A percentile compares a stretch with the other conserved stretches of the same genome.
Conservation (phyloP, 108 stramenopile genomes). For the Pseudonitzschia multiseries region DNA sequence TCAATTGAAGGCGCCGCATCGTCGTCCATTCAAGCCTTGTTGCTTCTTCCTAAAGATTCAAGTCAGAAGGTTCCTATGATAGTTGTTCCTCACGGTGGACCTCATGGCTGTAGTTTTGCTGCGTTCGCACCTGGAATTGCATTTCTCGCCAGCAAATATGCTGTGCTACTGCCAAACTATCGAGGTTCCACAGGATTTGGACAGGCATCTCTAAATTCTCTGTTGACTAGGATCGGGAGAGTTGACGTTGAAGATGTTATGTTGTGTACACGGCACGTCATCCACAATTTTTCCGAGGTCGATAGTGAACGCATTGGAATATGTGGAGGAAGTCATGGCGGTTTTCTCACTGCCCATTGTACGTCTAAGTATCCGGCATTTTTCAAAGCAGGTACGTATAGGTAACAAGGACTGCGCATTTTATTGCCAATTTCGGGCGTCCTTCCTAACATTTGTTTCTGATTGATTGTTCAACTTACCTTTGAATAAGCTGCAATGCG, state of each 20-base stretch:
- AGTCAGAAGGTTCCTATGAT: conserved; percentile 63
- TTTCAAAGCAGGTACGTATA: conserved; percentile 64
- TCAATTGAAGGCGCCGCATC: conserved; percentile 38
- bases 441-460: neutral
- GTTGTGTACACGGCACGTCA: conserved; percentile 45
- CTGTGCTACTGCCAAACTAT: conserved; percentile 85
- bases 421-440: neutral
- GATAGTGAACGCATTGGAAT: conserved; percentile 64
- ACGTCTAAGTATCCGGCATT: conserved; percentile 81
- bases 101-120: conserved; percentile 61
- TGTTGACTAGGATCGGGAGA: conserved; percentile 63
- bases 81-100: conserved; percentile 81
- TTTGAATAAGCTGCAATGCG: conserved; percentile 64
- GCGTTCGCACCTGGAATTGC: conserved; percentile 63
- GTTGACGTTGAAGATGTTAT: conserved; percentile 81
- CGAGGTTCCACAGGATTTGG: conserved; percentile 86
- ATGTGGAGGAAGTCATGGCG: conserved; percentile 92
- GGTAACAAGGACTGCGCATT: neutral
- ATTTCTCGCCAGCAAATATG: conserved; percentile 66
- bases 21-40: conserved; percentile 51
- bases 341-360: conserved; percentile 84
- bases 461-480: neutral
- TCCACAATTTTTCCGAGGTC: conserved; percentile 34
- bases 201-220: conserved; percentile 57
- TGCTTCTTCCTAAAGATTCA: conserved; percentile 51